Evolutionary conservation across 2,329 filamentous ascomycete species (phyloP), one percentile per base, ranked within the genome.

Genomic region (Neofusicoccum sp.): DNA sequence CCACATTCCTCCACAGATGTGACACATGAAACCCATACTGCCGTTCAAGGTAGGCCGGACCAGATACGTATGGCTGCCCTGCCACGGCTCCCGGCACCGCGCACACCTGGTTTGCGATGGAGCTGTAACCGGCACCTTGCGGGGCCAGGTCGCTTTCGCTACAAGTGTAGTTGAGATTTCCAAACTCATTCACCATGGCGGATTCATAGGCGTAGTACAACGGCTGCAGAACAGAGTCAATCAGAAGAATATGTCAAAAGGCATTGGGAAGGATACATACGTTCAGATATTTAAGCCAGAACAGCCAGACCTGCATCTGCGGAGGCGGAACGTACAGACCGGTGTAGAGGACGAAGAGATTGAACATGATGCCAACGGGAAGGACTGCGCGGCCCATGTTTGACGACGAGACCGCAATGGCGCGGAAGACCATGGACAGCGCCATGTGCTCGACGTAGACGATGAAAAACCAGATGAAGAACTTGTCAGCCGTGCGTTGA

Each of bases 1-100:
- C 75, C 68, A 70, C 76, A 56, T 77, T 73, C 43, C 58, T 41
- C 58, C 58, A 61, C 22, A 61, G 22, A 28, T 61, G 4, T 29
- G 50, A 56, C 12, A 16, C 29, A 8, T 41, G 34, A 12, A 56
- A 56, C 7, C 37, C 50, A 16, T 56, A 56, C 14, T 56, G 45
- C 45, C 31, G 3, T 2, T 49, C n/a, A 3, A 49, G 3, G 45
- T 49, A 49, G 22, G 45, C 45, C 2, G 45, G 9, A 2, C 45
- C 45, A 22, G 45, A 49, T 2, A 49, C 45, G 1, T 16, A 9
- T 22, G 16, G 3, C 45, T 49, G 8, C 7, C 45, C 45, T 2
- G 50, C 28, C n/a, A 56, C 50, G 3, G 50, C 50, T 2, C 50
- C 50, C 16, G 11, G 33, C 3, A 41, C 37, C 11, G 50, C 11